Base-by-base conservation (phyloP, 2,329 filamentous ascomycete genomes). In the Thelonectria rubi region DNA sequence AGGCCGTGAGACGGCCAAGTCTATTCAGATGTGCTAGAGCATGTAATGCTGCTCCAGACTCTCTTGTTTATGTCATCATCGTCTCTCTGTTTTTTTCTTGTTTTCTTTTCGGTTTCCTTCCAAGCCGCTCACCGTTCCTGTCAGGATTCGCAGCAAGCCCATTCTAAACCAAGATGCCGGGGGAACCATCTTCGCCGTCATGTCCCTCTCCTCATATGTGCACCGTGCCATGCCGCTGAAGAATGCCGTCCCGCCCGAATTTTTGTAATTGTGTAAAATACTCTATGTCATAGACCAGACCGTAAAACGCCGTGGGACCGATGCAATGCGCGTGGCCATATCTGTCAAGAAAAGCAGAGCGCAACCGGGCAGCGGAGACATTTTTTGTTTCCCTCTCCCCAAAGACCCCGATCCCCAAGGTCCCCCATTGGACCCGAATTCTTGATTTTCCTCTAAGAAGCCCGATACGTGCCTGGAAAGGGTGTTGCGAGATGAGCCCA, bases 281-380 rank as follows among this genome's bases (percentile, higher is more conserved):
- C 63, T 75, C 74, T 75, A 75, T 75, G 75, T 75, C 62, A 65
- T 70, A 65, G 61, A 67, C 70, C 69, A 70, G 58, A 55, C 70
- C 73, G 34, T 62, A 65, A 67, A 74, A 75, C 74, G 74, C 74
- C 74, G 67, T 69, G 55, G 55, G 61, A 67, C 68, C 65, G 60
- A 70, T 72, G 70, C 69, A 30, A 72, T 59, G 54, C 63, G 26
- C 15, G 53, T 58, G 54, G 40, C 59, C 17, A 48, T 58, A 50
- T 63, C 55, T 65, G 58, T 60, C 39, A 62, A 49, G 21, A 65
- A 49, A 45, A 65, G 60, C 63, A 66, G 65, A 66, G 55, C 60
- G 62, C 52, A 37, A 60, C 64, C 56, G 59, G 58, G 64, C 51
- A 58, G 49, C 34, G 45, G 51, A 52, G 55, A 39, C 17, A 42